Evolutionary conservation across 352 stramenopile genomes (phyloP), one percentile per base, ranked within the genome.

Genomic region (Globisporangium cylindrosporum): DNA sequence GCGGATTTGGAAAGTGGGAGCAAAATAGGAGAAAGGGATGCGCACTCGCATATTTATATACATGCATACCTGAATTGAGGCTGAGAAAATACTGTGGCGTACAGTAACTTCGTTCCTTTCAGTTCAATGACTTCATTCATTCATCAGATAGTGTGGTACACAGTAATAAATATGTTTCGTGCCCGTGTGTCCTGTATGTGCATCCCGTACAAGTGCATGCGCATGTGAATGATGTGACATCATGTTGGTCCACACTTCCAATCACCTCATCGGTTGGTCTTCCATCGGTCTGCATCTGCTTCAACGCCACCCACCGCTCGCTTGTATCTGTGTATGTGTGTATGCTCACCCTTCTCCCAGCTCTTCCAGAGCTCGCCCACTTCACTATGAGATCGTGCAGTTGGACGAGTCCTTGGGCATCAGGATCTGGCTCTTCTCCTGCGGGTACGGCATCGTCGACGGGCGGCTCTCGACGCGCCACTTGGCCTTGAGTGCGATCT

Each of bases 401-500:
- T 64, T 70, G n/a, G 65, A 61, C 32, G 64, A 66, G 49, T 89
- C 84, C 74, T 85, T 80, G 1, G 88, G 83, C 25, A 84, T 79
- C 25, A 94, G 64, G 58, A 95, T 94, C 51, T 93, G 73, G 59
- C 83, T 79, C 70, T 94, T 95, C 29, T 81, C 73, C 62, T 92
- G 86, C 2, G 88, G 88, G 59, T 93, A 93, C 36, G 86, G 84
- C 74, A 92, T 94, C 27, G 81, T 93, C 58, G 73, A 46, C 8
- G 81, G 72, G 8, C 80, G 67, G 25, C 80, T 68, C 53, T 86
- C 75, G 24, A 92, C 53, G 29, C 63, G 77, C 86, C 88, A 95
- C 14, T 84, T 79, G 25, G 85, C 91, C 15, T 72, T 76, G 29
- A 89, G 62, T 18, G 85, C 81, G 58, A 95, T 87, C 54, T 95